Evolutionary conservation across 2,329 filamentous ascomycete genomes (phyloP).

Genomic region (Zymoseptoria pseudotritici): DNA sequence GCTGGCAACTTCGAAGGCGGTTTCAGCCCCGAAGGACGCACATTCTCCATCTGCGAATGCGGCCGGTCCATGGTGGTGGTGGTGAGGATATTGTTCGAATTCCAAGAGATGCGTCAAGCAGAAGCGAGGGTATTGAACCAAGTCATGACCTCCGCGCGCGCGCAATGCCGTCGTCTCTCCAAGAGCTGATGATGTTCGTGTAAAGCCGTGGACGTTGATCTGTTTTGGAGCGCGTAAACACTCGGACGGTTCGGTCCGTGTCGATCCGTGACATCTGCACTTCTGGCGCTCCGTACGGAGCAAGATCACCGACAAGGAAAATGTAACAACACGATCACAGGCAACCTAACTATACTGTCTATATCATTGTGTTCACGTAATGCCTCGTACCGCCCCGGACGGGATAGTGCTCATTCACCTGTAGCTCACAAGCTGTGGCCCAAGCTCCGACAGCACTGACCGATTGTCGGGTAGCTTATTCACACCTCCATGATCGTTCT

Average conservation of each 20-base stretch:
- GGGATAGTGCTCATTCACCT: too few relatives aligned
- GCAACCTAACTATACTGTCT: too few relatives aligned
- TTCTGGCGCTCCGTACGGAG: too few relatives aligned
- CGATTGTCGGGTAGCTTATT: too few relatives aligned
- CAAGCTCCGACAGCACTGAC: too few relatives aligned
- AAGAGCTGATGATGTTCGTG: background rate
- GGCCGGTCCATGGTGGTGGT: conserved; percentile 23
- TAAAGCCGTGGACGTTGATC: background rate
- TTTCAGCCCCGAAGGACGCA: conserved; percentile 26
- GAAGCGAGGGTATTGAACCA: background rate
- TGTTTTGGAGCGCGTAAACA: background rate
- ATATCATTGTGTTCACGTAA: too few relatives aligned
- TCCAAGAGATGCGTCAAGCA: background rate
- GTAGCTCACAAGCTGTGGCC: too few relatives aligned
- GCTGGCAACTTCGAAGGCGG: conserved; percentile 26
- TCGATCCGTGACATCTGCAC: too few relatives aligned
- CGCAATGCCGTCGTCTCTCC: background rate
- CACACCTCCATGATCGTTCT: too few relatives aligned
- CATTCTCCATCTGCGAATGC: conserved; percentile 26
- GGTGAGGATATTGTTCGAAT: background rate
- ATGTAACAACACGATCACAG: too few relatives aligned
- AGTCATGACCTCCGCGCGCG: background rate
- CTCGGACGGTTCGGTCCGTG: background rate
- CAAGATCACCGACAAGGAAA: too few relatives aligned
- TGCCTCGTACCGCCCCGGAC: too few relatives aligned